Evolutionary conservation across 2,329 filamentous ascomycete genomes (phyloP).

Genomic region (Colletotrichum sp.): DNA sequence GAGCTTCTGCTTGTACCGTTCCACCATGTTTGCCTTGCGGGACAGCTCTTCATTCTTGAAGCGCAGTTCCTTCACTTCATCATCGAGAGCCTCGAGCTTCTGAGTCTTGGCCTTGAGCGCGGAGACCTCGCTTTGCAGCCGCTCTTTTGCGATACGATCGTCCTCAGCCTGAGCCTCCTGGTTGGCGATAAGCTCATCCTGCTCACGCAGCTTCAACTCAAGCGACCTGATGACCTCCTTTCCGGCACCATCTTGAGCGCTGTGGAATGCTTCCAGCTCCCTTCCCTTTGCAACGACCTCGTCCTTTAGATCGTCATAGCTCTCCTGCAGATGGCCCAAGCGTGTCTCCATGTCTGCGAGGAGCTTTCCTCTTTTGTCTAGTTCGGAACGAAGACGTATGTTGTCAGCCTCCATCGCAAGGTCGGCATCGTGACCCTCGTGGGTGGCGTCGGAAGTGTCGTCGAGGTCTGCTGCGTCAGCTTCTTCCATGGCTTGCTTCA

Average conservation of each 20-base stretch:
- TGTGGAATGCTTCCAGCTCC: constrained; percentile 55
- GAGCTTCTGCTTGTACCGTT: constrained; percentile 68
- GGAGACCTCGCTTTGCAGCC: constrained; percentile 53
- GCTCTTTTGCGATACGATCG: constrained; percentile 48
- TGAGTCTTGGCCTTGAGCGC: constrained; percentile 51
- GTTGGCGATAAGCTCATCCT: constrained; percentile 73
- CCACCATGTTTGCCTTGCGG: constrained; percentile 68
- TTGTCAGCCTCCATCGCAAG: constrained; percentile 63
- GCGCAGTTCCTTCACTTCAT: constrained; percentile 65
- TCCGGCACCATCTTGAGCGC: constrained; percentile 57
- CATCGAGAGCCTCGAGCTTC: constrained; percentile 57
- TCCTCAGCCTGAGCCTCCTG: constrained; percentile 71
- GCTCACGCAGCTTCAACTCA: constrained; percentile 65
- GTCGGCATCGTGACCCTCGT: constrained; percentile 56
- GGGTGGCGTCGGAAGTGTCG: constrained; percentile 37
- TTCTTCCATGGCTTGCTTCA: constrained; percentile 40
- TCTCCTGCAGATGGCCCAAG: constrained; percentile 64
- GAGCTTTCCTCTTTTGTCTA: constrained; percentile 59
- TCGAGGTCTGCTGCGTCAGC: constrained; percentile 43
- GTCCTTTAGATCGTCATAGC: constrained; percentile 69
- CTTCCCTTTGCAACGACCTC: constrained; percentile 64
- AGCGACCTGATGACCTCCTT: constrained; percentile 59
- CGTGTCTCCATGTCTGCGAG: constrained; percentile 65
- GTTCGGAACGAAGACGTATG: constrained; percentile 53
- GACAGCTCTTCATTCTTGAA: constrained; percentile 63